Percentiles rank a stretch among this genome's conserved stretches.
phyloP scores from a whole-genome alignment of 805 yeast genomes.

The Danielia reshetovae region DNA sequence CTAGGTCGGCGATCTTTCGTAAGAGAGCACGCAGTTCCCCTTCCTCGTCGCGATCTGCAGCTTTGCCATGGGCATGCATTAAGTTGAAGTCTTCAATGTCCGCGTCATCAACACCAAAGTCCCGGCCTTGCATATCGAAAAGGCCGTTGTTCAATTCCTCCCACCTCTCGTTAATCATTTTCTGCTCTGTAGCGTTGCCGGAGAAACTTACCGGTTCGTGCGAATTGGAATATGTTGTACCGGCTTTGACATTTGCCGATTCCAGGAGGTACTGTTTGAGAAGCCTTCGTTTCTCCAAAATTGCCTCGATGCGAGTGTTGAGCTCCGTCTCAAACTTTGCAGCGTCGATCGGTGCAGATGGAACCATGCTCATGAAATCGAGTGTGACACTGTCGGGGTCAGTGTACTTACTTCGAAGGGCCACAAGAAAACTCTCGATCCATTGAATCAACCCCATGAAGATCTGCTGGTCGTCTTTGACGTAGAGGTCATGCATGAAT shows the following conservation, averaged over 20 bases:
- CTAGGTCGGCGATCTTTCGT: background rate
- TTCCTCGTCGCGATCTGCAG: constrained; percentile 5
- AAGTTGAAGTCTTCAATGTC: constrained; percentile 45
- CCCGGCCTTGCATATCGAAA: constrained; percentile 22
- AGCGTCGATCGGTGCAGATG: constrained; percentile 24
- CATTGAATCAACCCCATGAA: constrained; percentile 72
- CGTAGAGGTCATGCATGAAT: constrained; percentile 78
- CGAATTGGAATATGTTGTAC: too few species aligned
- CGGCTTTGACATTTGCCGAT: constrained; percentile 6
- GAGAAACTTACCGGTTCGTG: background rate
- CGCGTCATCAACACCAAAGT: constrained; percentile 36
- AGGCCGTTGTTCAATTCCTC: constrained; percentile 36
- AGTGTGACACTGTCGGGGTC: constrained; percentile 39
- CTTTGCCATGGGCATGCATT: constrained; percentile 7
- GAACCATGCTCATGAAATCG: constrained; percentile 31
- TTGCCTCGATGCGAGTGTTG: constrained; percentile 32
- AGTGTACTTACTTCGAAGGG: constrained; percentile 58
- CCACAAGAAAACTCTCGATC: constrained; percentile 63
- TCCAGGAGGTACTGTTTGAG: constrained; percentile 32
- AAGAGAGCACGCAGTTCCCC: background rate
- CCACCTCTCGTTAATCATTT: constrained; percentile 44
- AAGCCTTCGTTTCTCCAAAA: constrained; percentile 33
- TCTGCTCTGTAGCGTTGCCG: constrained; percentile 3
- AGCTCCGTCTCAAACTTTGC: constrained; percentile 36
- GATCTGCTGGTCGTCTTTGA: constrained; percentile 66